phyloP scores from a whole-genome alignment of 2,329 filamentous ascomycete species.

The Allantophomopsis lycopodina region DNA sequence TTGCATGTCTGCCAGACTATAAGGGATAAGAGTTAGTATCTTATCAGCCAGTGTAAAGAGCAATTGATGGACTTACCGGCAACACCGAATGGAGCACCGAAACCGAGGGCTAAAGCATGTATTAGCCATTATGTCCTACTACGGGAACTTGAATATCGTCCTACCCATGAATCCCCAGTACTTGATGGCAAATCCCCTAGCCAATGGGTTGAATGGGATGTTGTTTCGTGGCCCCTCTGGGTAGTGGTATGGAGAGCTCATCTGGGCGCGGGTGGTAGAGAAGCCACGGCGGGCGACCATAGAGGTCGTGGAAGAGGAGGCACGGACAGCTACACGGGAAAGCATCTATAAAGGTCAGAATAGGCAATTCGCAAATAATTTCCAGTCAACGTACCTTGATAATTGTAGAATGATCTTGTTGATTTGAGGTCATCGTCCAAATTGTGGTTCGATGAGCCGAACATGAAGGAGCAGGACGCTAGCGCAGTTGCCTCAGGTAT shows the following conservation, averaged over 20 bases:
- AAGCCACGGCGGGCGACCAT: constrained; percentile 83
- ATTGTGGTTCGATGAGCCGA: constrained; percentile 4
- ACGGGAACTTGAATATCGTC: constrained; percentile 17
- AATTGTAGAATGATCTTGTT: constrained; percentile 2
- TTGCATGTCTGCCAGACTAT: constrained; percentile 24
- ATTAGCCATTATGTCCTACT: constrained; percentile 8
- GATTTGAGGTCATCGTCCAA: not conserved
- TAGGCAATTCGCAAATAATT: no score
- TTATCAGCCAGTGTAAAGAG: not conserved
- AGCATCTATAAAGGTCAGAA: constrained; percentile 51
- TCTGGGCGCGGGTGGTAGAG: constrained; percentile 74
- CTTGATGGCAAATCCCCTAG: constrained; percentile 67
- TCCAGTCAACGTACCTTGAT: constrained; percentile 1
- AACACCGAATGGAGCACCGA: constrained; percentile 49
- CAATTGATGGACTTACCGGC: constrained; percentile 32
- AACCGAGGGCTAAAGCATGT: constrained; percentile 28
- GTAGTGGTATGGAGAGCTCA: constrained; percentile 94
- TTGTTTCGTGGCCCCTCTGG: constrained; percentile 90
- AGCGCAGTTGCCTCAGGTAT: no score
- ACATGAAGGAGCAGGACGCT: not conserved
- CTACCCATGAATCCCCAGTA: constrained; percentile 73
- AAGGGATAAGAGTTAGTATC: not conserved
- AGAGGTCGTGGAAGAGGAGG: constrained; percentile 40
- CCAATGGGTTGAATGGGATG: constrained; percentile 93
- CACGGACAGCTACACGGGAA: constrained; percentile 53